Conservation (phyloP, 345 rosid genomes). For the Boechera retrofracta region DNA sequence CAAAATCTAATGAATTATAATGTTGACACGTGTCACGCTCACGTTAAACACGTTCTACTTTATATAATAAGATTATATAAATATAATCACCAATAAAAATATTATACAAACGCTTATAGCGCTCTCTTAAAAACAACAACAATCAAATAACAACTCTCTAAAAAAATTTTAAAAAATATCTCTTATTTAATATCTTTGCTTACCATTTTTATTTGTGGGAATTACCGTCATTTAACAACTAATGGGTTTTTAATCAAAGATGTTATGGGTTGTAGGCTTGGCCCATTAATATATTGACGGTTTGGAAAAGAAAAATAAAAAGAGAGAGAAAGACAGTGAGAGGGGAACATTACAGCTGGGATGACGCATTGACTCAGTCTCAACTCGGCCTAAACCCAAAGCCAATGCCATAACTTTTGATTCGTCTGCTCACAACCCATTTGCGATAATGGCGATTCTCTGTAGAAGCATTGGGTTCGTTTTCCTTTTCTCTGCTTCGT, state of each 20-base stretch:
- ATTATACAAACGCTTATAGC: no score
- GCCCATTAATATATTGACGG: slow-evolving; percentile 9
- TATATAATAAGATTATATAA: no score
- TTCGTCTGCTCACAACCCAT: not conserved
- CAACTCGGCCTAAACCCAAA: not conserved
- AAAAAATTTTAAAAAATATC: no score
- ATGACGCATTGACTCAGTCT: slow-evolving; percentile 34
- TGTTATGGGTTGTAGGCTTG: slow-evolving; percentile 6
- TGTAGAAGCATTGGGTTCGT: not conserved
- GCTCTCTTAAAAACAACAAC: no score
- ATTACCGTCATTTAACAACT: no score
- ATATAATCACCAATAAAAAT: no score
- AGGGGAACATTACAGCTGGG: slow-evolving; percentile 16
- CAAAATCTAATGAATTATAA: no score
- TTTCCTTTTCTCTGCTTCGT: slow-evolving; percentile 29
- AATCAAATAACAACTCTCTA: no score
- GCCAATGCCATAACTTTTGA: not conserved
- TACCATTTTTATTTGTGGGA: no score
- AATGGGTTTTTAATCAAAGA: not conserved
- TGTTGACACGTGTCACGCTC: no score
- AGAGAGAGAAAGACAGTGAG: not conserved
- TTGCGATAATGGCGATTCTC: slow-evolving; percentile 41
- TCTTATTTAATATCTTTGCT: no score
- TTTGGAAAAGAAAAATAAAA: not conserved
- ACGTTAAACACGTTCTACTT: no score